Evolutionary conservation across 2,329 filamentous ascomycete genomes (phyloP), one percentile per base, ranked within the genome.

Genomic region (Xenoacremonium recifei): DNA sequence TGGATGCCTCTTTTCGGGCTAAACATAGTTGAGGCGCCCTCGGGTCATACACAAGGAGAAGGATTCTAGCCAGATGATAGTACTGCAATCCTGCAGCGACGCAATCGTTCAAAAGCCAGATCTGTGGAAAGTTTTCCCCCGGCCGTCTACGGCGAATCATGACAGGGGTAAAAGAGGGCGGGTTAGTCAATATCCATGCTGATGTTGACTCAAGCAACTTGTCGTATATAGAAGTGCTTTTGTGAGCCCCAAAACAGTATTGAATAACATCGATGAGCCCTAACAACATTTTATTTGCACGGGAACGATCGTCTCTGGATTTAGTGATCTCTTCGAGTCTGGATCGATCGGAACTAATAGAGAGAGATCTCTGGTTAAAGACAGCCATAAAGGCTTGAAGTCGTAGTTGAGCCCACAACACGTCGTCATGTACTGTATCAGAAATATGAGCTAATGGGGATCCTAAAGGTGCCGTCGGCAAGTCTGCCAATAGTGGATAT

Each of bases 31-130:
- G 47, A 9, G 58, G 58, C 3, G 58, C 45, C 12, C 51, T 45
- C 0, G 55, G 58, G 36, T 60, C 50, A 33, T 59, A 48, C 4
- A 51, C 50, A 2, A 53, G 39, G 2, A 60, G 46, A 12, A 60
- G 41, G n/a, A 60, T 58, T n/a, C 57, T 49, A 6, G 47, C 44
- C 6, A 60, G 50, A 20, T 60, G 53, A 16, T 59, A 60, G n/a
- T 58, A 58, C 42, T 59, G 57, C 23, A 57, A 38, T 1, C 53
- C 58, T 1, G 49, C 49, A 3, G 51, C 57, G 12, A 54, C 51
- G 11, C 49, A 43, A 2, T 59, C 50, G 12, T 50, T 58, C 11
- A 59, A 39, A 2, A 60, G 40, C 45, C 50, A 56, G 17, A 60
- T 53, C 13, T 55, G 49, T 1, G 57, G 58, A 21, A 60, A 55